phyloP scores from a whole-genome alignment of 2,329 filamentous ascomycete species.

The Aureobasidium sp. region DNA sequence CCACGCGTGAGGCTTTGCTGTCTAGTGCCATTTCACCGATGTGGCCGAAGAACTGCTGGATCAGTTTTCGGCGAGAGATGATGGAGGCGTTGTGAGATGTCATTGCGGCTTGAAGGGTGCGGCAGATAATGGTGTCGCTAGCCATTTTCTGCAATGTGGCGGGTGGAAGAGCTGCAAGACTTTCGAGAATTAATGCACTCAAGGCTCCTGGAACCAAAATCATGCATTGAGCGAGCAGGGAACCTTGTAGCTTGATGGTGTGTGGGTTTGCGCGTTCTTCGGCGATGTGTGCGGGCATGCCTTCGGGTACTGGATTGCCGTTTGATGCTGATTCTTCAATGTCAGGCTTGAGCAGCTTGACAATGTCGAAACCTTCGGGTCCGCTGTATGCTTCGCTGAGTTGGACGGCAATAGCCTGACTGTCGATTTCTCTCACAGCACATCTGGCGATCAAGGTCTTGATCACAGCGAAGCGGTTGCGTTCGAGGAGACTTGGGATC shows the following conservation, averaged over 20 bases:
- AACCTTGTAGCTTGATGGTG: constrained; percentile 56
- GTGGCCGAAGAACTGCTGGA: constrained; percentile 55
- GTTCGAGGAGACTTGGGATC: constrained; percentile 64
- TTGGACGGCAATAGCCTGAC: constrained; percentile 47
- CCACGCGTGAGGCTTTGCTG: constrained; percentile 57
- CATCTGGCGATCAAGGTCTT: constrained; percentile 79
- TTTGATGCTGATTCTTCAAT: constrained; percentile 25
- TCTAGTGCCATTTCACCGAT: constrained; percentile 55
- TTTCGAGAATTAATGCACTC: constrained; percentile 62
- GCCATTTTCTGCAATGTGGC: constrained; percentile 53
- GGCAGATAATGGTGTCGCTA: constrained; percentile 50
- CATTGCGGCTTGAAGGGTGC: constrained; percentile 58
- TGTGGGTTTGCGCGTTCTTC: constrained; percentile 13
- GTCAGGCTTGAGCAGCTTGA: constrained; percentile 54
- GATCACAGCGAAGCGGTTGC: constrained; percentile 70
- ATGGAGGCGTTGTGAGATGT: constrained; percentile 46
- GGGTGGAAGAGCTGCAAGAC: constrained; percentile 45
- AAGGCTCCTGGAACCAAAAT: constrained; percentile 65
- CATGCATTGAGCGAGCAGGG: constrained; percentile 73
- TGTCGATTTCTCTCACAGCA: constrained; percentile 56
- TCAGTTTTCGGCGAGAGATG: constrained; percentile 56
- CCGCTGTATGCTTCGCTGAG: constrained; percentile 52
- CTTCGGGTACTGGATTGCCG: constrained; percentile 7
- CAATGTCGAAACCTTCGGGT: constrained; percentile 46
- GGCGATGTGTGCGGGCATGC: constrained; percentile 18